phyloP scores from a whole-genome alignment of 129 eudicot species.

The Arctium minus region DNA sequence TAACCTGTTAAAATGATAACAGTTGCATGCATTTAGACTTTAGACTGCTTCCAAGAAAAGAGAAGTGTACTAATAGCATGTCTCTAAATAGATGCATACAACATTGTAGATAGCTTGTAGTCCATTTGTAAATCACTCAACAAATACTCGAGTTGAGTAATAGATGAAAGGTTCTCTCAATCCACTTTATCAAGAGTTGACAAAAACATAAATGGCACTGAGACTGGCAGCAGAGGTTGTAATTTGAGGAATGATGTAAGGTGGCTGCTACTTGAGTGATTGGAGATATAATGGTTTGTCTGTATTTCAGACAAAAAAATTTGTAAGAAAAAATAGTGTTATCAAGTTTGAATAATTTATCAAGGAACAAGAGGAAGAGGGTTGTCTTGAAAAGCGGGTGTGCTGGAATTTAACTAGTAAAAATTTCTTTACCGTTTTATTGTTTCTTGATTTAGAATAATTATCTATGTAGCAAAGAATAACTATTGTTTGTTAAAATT shows the following conservation, averaged over 20 bases:
- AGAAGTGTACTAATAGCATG: background rate
- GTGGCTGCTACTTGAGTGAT: background rate
- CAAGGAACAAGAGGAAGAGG: background rate
- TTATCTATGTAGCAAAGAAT: no score
- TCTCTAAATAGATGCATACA: no score
- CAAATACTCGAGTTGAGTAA: no score
- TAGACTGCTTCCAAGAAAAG: background rate
- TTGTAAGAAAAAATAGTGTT: background rate
- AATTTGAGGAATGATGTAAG: background rate
- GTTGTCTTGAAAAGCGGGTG: background rate
- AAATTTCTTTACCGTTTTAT: background rate
- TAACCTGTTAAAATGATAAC: conserved; percentile 48
- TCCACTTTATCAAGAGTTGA: background rate
- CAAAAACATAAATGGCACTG: background rate
- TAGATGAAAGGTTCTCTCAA: no score
- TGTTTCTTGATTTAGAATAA: background rate
- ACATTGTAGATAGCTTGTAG: no score
- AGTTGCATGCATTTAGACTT: background rate
- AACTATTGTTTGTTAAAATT: no score
- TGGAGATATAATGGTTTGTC: background rate
- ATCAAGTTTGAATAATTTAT: background rate
- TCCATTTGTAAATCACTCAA: no score
- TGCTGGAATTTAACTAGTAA: background rate
- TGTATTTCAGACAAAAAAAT: background rate
- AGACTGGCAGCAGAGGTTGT: background rate